phyloP scores from a whole-genome alignment of 23 red algal genomes.

The Pyropia yezoensis region DNA sequence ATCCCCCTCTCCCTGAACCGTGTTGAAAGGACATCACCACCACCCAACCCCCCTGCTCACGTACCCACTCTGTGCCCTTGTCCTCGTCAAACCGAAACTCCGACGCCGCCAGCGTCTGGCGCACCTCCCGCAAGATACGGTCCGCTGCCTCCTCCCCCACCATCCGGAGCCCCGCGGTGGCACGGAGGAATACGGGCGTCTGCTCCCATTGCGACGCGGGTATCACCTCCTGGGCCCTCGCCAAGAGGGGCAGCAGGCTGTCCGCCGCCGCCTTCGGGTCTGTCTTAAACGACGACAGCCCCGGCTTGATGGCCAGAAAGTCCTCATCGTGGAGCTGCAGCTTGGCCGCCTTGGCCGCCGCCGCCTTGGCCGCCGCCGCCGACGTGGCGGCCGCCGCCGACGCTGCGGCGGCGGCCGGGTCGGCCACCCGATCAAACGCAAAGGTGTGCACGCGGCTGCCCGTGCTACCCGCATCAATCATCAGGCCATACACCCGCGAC shows the following conservation, averaged over 20 bases:
- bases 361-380: too few species aligned
- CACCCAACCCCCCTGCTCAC: neutral
- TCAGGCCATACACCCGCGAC: conserved; percentile 44
- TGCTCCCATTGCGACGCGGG: conserved; percentile 7
- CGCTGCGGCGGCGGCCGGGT: neutral
- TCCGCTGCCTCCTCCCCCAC: conserved; percentile 35
- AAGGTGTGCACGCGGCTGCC: conserved; percentile 72
- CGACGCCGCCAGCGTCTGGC: conserved; percentile 19
- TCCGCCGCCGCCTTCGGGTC: conserved; percentile 20
- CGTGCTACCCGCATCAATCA: conserved; percentile 76
- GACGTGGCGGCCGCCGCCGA: too few species aligned
- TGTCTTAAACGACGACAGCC: conserved; percentile 46
- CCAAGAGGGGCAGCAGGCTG: conserved; percentile 44
- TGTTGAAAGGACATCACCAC: neutral
- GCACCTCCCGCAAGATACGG: conserved; percentile 45
- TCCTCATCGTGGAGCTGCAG: conserved; percentile 45
- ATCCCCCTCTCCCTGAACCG: too few species aligned
- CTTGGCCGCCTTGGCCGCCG: conserved; percentile 7
- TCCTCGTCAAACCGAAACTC: conserved; percentile 58
- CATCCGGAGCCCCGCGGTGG: conserved; percentile 68
- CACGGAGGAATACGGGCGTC: conserved; percentile 57
- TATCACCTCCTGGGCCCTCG: conserved; percentile 24
- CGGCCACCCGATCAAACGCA: conserved; percentile 15
- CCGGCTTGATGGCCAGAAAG: conserved; percentile 57
- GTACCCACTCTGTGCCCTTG: neutral